Evolutionary conservation across 2,329 filamentous ascomycete species (phyloP), one percentile per base, ranked within the genome.

Genomic region (Leptographium wingfieldii): DNA sequence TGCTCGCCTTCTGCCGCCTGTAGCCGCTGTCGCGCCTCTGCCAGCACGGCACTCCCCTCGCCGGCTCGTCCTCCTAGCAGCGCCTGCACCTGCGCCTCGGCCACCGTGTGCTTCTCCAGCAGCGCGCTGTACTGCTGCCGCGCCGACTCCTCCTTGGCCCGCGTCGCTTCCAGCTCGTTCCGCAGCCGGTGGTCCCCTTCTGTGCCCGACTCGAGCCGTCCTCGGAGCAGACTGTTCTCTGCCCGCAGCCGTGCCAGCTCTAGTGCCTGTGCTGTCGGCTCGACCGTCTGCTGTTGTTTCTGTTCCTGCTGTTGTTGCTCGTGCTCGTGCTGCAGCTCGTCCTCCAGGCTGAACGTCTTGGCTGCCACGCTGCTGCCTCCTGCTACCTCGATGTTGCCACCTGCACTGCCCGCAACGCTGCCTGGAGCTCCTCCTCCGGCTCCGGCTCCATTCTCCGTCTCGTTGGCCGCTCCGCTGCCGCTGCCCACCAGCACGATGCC

Each of bases 161-260:
- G 78, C 60, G 78, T 71, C 60, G 80, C 76, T 55, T 85, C 82
- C 35, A 84, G 72, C 63, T 85, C 80, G 58, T 74, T 73, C 35
- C 80, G 76, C 54, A 86, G 71, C 52, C 76, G 72, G 48, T 77
- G 72, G 52, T 78, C 77, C 60, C 77, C 80, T 64, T 83, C 80
- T 1, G 79, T 78, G 9, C 77, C 76, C 9, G 77, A 78, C 11
- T 76, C 77, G 57, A 81, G 73, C 56, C 76, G 81, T 62, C 76
- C 80, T 61, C 79, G 78, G 14, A 86, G 71, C 9, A 85, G 69
- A 43, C 79, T 76, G 65, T 84, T 85, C 69, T 86, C 84, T 6
- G 83, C 80, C 67, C 80, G 82, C 55, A 86, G 72, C 40, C 83
- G 77, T 35, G 80, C 80, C 27, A 83, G 68, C 66, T 83, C 80